Base-by-base conservation (phyloP, 2,329 filamentous ascomycete species). In the Pseudopithomyces chartarum region DNA sequence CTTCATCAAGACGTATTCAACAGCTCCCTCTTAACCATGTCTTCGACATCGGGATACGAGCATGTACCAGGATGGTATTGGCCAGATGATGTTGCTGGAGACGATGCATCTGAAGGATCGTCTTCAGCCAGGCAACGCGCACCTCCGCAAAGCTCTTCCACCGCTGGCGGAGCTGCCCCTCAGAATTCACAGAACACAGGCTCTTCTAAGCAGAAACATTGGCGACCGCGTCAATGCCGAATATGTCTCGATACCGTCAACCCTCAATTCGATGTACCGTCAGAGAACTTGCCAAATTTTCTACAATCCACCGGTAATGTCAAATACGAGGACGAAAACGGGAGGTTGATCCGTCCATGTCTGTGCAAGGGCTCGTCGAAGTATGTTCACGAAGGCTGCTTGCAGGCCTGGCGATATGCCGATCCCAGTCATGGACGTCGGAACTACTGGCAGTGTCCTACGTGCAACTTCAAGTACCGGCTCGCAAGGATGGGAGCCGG, bases 341-440 rank as follows among this genome's bases (percentile, higher is more conserved):
- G 89, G 29, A 88, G 92, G 49, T 81, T 99, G 26, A 85, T 98
- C 66, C 90, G 90, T 52, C 95, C 95, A 34, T 99, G 95, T 82
- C 87, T 89, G 78, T 99, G 95, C 83, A 96, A 91, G 79, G 95
- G 95, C 51, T 91, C 90, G 38, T 91, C 94, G 66, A 91, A 91
- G 78, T 97, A 96, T 76, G 92, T 98, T 22, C 95, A 99, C 75
- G 92, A 97, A 76, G 90, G 87, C 29, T 99, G 95, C 71, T 82
- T 99, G 47, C 86, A 90, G 68, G 82, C 85, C 11, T 98, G 93
- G 92, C 86, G 95, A 64, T 84, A 88, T 60, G 84, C 90, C 42
- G 87, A 92, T 70, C 89, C 90, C 0, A 69, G 82, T 39, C 84
- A 85, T 62, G 78, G 80, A 40, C 79, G 78, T 55, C 84, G 90